Conservation (phyloP, 2,329 filamentous ascomycete genomes). For the Calonectria pseudoturangicola region DNA sequence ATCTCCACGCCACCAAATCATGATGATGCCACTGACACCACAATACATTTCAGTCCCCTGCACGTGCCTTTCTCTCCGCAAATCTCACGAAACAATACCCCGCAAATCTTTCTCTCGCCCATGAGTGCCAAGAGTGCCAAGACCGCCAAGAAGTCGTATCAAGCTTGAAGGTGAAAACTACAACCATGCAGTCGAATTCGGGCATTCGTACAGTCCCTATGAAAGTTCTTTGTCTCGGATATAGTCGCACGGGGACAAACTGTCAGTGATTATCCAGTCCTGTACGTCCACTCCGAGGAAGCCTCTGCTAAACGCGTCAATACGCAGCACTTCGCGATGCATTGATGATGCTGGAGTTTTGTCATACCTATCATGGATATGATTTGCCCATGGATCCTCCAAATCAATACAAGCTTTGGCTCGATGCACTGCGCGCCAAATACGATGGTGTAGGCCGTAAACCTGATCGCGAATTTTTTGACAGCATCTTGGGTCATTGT, state of each 20-base stretch:
- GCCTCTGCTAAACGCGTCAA: not conserved
- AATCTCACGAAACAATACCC: not conserved
- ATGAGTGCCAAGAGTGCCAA: not conserved
- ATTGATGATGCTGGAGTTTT: not conserved
- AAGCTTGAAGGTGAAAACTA: not conserved
- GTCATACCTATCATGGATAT: conserved; percentile 2
- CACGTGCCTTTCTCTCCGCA: not conserved
- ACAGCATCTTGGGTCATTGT: not conserved
- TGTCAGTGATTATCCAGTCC: not conserved
- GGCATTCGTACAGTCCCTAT: not conserved
- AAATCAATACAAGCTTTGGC: not conserved
- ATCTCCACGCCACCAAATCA: not conserved
- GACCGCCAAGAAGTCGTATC: not conserved
- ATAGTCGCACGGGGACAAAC: not conserved
- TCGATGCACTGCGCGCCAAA: not conserved
- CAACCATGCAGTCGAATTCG: not conserved
- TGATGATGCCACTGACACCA: not conserved
- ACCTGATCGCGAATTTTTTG: not conserved
- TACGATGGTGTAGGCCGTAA: not conserved
- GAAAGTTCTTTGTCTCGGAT: not conserved
- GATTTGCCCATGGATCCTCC: not conserved
- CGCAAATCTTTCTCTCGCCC: not conserved
- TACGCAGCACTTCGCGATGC: not conserved
- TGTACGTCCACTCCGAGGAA: not conserved
- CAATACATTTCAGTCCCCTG: not conserved